Evolutionary conservation across 192 early-diverging fungal genomes (phyloP), one percentile per base, ranked within the genome.

Genomic region (Coemansia asiatica): DNA sequence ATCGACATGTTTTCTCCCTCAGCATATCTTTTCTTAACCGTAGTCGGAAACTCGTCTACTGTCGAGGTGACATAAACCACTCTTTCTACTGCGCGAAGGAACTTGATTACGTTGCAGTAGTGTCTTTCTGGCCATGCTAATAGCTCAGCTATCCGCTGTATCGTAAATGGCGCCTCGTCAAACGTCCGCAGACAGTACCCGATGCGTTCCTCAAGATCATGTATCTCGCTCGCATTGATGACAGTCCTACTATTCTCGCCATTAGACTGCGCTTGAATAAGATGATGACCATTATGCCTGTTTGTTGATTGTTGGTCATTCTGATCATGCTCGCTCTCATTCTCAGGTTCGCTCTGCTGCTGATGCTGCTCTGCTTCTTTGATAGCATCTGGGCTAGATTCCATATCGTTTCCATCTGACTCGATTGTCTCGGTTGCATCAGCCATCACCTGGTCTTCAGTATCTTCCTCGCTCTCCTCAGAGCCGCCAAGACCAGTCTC

Each of bases 31-130:
- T 26, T 54, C 16, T 26, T 33, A 1, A 25, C 29, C 0, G 64
- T 65, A 6, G 61, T 51, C 8, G 79, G 79, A 40, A 81, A 81
- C 64, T 81, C 79, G 13, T 81, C 79, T 7, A 76, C 65, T 0
- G 79, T 81, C 15, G 79, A 81, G 0, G 79, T 81, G 28, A 81
- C 79, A 29, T 74, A 81, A 7, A 81, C 79, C 1, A 73, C 74
- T 1, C 72, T 65, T 27, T 82, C 75, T 10, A 82, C 49, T 1
- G 80, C 80, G 1, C 80, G 70, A 18, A 82, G 49, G 15, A 74
- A 77, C 72, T 82, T 82, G 13, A 75, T 61, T 1, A 67, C 71
- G 28, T 44, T 71, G 47, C 66, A 65, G 66, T 82, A 82, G 36
- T 82, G 75, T 19, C 68, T 71, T 53, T 76, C 70, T 15, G 80